Conservation (phyloP, 345 rosid genomes). For the Euphorbia tirucalli region DNA sequence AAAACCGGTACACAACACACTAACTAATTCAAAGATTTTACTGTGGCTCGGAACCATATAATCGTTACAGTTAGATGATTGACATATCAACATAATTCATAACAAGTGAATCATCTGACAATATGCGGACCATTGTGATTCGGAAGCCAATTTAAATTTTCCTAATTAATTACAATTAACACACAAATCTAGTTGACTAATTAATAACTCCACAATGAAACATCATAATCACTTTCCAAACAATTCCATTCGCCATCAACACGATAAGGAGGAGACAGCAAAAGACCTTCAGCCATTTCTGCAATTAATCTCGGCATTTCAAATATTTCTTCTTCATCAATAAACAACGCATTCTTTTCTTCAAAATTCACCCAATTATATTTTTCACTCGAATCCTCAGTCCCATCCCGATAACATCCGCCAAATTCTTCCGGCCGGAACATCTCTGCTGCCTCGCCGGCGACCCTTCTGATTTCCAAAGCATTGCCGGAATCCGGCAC, state of each 20-base stretch:
- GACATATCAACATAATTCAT: too few species aligned
- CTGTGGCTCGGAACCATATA: too few species aligned
- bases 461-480: slow-evolving; percentile 41
- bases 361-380: background rate
- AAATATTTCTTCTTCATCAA: slow-evolving; percentile 42
- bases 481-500: slow-evolving; percentile 46
- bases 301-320: slow-evolving; percentile 46
- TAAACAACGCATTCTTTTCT: slow-evolving; percentile 12
- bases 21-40: too few species aligned
- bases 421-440: slow-evolving; percentile 38
- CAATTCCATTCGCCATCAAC: slow-evolving; percentile 18
- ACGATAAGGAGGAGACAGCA: slow-evolving; percentile 54
- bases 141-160: too few species aligned
- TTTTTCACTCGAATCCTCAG: slow-evolving; percentile 14
- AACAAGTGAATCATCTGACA: too few species aligned
- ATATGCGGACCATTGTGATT: too few species aligned
- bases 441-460: slow-evolving; percentile 53
- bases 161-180: background rate
- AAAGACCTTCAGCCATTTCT: slow-evolving; percentile 61
- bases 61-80: too few species aligned
- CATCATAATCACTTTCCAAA: background rate
- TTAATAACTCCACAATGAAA: background rate
- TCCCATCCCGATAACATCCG: background rate
- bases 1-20: too few species aligned
- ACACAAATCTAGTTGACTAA: background rate